A percentile compares a stretch with the other conserved stretches of the same genome.
These are phyloP conservation scores for Hypoxylon lienhwacheense DNA, from an alignment of 495 filamentous ascomycete species.

Conservation along the genomic window DNA sequence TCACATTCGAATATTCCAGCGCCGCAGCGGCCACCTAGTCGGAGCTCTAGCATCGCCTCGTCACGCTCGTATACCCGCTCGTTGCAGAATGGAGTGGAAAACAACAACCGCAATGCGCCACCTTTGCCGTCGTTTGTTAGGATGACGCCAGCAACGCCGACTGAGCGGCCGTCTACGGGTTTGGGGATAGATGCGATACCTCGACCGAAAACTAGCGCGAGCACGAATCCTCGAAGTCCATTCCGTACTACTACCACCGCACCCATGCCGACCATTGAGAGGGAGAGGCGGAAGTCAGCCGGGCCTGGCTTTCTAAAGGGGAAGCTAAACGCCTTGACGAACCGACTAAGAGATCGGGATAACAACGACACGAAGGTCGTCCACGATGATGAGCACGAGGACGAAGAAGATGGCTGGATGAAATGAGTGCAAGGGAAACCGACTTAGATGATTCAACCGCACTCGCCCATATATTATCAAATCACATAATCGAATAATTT, in stretches of 20 bases:
- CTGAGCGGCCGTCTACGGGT: constrained; percentile 36
- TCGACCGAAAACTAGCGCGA: constrained; percentile 36
- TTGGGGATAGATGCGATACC: constrained; percentile 35
- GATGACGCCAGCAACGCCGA: constrained; percentile 47
- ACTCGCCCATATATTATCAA: not conserved
- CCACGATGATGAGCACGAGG: constrained; percentile 21
- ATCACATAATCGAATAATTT: not conserved
- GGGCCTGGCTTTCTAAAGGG: constrained; percentile 43
- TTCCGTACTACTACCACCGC: constrained; percentile 19
- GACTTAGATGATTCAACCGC: not conserved
- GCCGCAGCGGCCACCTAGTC: constrained; percentile 43
- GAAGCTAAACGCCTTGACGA: constrained; percentile 44
- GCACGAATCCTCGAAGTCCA: constrained; percentile 26
- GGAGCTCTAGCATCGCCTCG: constrained; percentile 52
- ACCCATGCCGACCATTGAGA: constrained; percentile 17
- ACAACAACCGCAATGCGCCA: constrained; percentile 19
- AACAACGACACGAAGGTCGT: constrained; percentile 23
- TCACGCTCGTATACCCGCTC: constrained; percentile 43
- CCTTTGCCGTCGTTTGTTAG: constrained; percentile 43
- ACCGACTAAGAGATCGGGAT: constrained; percentile 43
- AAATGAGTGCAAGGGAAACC: not conserved
- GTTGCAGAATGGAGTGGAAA: constrained; percentile 7
- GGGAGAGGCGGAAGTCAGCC: constrained; percentile 29
- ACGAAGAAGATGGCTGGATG: constrained; percentile 21
- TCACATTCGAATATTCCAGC: constrained; percentile 44